phyloP scores from a whole-genome alignment of 2,329 filamentous ascomycete species.

The Dendryphion nanum region DNA sequence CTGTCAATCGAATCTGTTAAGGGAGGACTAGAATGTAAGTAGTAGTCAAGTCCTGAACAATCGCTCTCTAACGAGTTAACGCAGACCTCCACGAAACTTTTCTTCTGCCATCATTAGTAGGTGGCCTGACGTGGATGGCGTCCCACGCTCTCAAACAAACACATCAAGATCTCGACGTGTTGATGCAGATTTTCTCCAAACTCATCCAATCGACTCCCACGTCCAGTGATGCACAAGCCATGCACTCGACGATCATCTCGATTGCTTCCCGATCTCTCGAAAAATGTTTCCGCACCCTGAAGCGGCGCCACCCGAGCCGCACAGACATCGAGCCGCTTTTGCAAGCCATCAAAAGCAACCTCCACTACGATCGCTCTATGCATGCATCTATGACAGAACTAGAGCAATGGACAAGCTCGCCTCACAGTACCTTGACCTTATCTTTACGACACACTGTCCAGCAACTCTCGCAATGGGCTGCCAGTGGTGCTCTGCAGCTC shows the following conservation, averaged over 20 bases:
- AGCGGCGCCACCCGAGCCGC: slow-evolving; percentile 64
- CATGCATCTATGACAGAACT: slow-evolving; percentile 65
- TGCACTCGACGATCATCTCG: slow-evolving; percentile 69
- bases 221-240: slow-evolving; percentile 67
- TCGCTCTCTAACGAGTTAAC: slow-evolving; percentile 4
- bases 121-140: slow-evolving; percentile 69
- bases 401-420: slow-evolving; percentile 62
- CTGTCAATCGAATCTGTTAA: slow-evolving; percentile 70
- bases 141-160: slow-evolving; percentile 68
- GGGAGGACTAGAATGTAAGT: slow-evolving; percentile 71
- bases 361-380: slow-evolving; percentile 60
- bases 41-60: neutral
- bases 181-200: slow-evolving; percentile 70
- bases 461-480: slow-evolving; percentile 65
- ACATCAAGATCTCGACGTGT: slow-evolving; percentile 62
- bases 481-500: slow-evolving; percentile 49
- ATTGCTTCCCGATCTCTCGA: slow-evolving; percentile 70
- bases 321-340: slow-evolving; percentile 70
- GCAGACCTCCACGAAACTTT: slow-evolving; percentile 76
- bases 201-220: slow-evolving; percentile 69
- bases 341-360: slow-evolving; percentile 60
- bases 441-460: slow-evolving; percentile 62
- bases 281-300: slow-evolving; percentile 64
- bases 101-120: slow-evolving; percentile 73
- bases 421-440: slow-evolving; percentile 56